These are phyloP conservation scores for Grosmannia huntii DNA, from an alignment of 2,329 filamentous ascomycete genomes.

Conservation along the genomic window DNA sequence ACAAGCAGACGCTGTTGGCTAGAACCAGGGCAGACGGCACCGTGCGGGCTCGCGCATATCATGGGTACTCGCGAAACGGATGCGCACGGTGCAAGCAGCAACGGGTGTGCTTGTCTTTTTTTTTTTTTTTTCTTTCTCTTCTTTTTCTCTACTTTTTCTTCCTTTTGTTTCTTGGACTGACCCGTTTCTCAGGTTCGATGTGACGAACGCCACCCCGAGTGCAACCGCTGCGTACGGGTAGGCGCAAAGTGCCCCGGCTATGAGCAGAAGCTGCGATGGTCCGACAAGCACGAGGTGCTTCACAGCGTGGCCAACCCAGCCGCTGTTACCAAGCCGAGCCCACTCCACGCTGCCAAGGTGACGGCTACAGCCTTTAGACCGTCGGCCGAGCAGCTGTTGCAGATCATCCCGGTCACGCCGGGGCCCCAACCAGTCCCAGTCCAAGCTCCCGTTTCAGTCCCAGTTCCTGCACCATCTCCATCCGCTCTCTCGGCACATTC, in stretches of 20 bases:
- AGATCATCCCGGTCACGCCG: not conserved
- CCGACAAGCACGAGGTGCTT: conserved; percentile 31
- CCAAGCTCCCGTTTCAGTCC: not conserved
- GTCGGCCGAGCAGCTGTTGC: not conserved
- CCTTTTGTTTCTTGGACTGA: not conserved
- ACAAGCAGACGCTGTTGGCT: not conserved
- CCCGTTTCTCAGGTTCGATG: conserved; percentile 8
- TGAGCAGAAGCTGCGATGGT: conserved; percentile 32
- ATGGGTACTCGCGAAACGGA: conserved; percentile 13
- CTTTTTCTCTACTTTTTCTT: not conserved
- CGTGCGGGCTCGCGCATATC: conserved; percentile 6
- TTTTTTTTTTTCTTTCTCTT: not conserved
- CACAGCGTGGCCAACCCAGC: not conserved
- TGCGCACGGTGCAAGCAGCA: conserved; percentile 13
- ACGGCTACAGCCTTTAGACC: not conserved
- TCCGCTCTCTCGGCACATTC: not conserved
- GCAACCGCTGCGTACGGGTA: conserved; percentile 28
- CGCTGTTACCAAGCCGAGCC: not conserved
- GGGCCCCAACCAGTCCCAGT: not conserved
- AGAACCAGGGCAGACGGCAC: not conserved
- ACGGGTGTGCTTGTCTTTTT: conserved; percentile 2
- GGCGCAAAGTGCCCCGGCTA: conserved; percentile 31
- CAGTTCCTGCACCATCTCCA: not conserved
- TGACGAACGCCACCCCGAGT: conserved; percentile 15
- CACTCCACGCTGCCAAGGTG: not conserved